These are phyloP conservation scores for Ogataea saltuana DNA, from an alignment of 805 yeast genomes.

Conservation along the genomic window DNA sequence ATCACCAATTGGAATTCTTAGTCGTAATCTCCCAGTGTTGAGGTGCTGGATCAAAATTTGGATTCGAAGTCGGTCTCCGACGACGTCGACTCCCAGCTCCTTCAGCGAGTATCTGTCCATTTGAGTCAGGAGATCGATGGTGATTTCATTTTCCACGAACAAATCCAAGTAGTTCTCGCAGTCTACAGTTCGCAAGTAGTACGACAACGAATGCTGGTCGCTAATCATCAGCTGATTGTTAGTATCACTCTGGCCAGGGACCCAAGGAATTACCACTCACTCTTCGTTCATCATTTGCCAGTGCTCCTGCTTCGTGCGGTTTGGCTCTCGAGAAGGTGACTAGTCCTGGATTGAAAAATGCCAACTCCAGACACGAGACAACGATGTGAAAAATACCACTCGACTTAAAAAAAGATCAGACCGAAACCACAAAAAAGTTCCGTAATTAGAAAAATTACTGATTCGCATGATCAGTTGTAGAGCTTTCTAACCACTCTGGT, in stretches of 20 bases:
- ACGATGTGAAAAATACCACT: too few species aligned
- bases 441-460: slow-evolving; percentile 5
- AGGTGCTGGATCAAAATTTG: slow-evolving; percentile 56
- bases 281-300: slow-evolving; percentile 8
- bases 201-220: slow-evolving; percentile 19
- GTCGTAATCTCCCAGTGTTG: slow-evolving; percentile 36
- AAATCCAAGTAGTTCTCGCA: slow-evolving; percentile 30
- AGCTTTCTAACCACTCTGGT: slow-evolving; percentile 20
- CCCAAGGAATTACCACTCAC: slow-evolving; percentile 5
- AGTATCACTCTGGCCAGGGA: neutral
- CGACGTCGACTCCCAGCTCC: slow-evolving; percentile 70
- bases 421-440: neutral
- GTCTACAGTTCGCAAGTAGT: slow-evolving; percentile 28
- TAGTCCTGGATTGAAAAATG: too few species aligned
- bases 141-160: slow-evolving; percentile 50
- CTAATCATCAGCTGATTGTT: slow-evolving; percentile 11
- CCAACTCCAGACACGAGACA: too few species aligned
- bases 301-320: too few species aligned
- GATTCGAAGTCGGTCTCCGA: slow-evolving; percentile 81
- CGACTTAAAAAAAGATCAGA: neutral
- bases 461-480: slow-evolving; percentile 7
- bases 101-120: slow-evolving; percentile 64
- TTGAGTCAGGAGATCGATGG: slow-evolving; percentile 56
- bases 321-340: too few species aligned
- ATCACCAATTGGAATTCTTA: slow-evolving; percentile 20